phyloP scores from a whole-genome alignment of 495 filamentous ascomycete genomes.

The Parathielavia appendiculata region DNA sequence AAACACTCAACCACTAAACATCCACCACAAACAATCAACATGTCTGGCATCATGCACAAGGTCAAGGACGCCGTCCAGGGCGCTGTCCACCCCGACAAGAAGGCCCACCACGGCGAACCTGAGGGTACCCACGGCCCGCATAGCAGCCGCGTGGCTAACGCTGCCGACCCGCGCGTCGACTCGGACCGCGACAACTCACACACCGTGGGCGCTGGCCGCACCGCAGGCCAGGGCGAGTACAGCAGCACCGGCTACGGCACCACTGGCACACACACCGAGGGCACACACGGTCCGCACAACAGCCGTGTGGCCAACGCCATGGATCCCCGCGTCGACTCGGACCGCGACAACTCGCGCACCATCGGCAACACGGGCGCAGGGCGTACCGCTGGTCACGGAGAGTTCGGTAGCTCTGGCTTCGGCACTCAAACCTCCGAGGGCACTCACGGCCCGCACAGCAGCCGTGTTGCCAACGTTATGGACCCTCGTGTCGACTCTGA shows the following conservation, averaged over 20 bases:
- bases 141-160: conserved; percentile 38
- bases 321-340: conserved; percentile 20
- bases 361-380: conserved; percentile 21
- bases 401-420: conserved; percentile 13
- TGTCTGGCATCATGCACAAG: conserved; percentile 67
- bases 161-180: conserved; percentile 47
- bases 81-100: conserved; percentile 48
- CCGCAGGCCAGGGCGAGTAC: conserved; percentile 16
- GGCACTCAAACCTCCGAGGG: not conserved
- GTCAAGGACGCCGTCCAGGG: conserved; percentile 62
- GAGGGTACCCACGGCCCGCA: conserved; percentile 41
- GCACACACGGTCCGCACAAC: conserved; percentile 12
- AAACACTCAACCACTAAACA: conserved; percentile 12
- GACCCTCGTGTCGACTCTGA: conserved; percentile 19
- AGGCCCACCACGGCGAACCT: conserved; percentile 18
- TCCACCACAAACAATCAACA: conserved; percentile 37
- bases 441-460: conserved; percentile 11
- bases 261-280: conserved; percentile 8
- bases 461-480: conserved; percentile 16
- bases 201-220: conserved; percentile 18
- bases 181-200: conserved; percentile 37
- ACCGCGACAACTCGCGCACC: conserved; percentile 23
- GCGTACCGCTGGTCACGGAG: no score
- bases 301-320: conserved; percentile 21
- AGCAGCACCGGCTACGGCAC: conserved; percentile 26